Evolutionary conservation across 768 basidiomycete species (phyloP), one percentile per base, ranked within the genome.

Genomic region (Termitomyces sp.): DNA sequence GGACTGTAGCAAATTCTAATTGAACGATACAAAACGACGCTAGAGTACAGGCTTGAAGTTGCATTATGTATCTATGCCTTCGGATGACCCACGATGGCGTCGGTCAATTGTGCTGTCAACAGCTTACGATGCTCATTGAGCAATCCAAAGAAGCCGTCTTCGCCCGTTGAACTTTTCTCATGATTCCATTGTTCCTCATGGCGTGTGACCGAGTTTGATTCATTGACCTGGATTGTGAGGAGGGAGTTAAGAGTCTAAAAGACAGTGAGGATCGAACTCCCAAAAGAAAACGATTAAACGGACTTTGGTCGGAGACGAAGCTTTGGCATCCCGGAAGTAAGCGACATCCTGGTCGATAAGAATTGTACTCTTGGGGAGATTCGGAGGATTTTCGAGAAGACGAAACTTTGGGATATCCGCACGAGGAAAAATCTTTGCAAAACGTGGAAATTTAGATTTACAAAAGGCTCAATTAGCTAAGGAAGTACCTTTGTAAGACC

Each of bases 1-100:
- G 77, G 79, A 16, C 77, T 85, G 45, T 54, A 7, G n/a, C 3
- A 33, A 5, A 12, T 3, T 16, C 31, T 16, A 4, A 18, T 18
- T 7, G 3, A 22, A 16, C 42, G 16, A 24, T 34, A 3, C 7
- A 24, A 12, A 6, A 6, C 0, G 22, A 2, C 13, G 15, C 4
- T 33, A 15, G 39, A 31, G 26, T 28, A 26, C 18, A 37, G 5
- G 4, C 24, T 12, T 16, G n/a, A 33, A 8, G 5, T 16, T 18
- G 18, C 7, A 5, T 4, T 1, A 26, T 24, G 10, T 10, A 12
- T 26, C 26, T 51, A 51, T 1, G 10, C 34, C 12, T 52, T 39
- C 5, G 26, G 2, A 18, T 20, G n/a, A 8, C 51, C 51, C n/a
- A 52, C 37, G 26, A 41, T 10, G 18, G 12, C 39, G 7, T 52